phyloP scores from a whole-genome alignment of 805 yeast species.

The Yarrowia divulgata region DNA sequence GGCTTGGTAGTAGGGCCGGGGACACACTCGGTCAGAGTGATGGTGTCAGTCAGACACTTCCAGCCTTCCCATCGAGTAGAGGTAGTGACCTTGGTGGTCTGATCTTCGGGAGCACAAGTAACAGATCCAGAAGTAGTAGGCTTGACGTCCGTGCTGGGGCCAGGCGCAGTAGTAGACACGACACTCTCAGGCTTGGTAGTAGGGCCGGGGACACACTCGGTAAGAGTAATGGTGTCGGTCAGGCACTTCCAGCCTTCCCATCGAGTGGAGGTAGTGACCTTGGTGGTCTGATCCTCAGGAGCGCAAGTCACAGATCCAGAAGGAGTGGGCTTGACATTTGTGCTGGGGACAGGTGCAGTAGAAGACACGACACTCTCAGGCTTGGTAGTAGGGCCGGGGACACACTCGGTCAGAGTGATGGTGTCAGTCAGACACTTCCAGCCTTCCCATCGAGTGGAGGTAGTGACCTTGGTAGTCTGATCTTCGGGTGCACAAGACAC shows the following conservation, averaged over 20 bases:
- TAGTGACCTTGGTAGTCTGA: background rate
- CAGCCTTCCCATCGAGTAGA: conserved; percentile 1
- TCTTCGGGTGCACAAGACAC: conserved; percentile 13
- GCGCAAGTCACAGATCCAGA: background rate
- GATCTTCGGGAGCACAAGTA: background rate
- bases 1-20: background rate
- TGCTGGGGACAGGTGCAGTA: no score
- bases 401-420: background rate
- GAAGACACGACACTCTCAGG: background rate
- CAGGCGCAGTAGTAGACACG: no score
- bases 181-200: conserved; percentile 10
- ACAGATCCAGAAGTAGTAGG: background rate
- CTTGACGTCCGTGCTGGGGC: background rate
- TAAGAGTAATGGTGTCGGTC: conserved; percentile 7
- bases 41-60: background rate
- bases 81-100: background rate
- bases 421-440: conserved; percentile 6
- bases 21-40: background rate
- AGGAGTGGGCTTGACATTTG: background rate
- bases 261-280: background rate
- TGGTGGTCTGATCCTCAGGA: conserved; percentile 4
- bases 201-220: background rate
- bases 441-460: conserved; percentile 1
- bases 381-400: conserved; percentile 1
- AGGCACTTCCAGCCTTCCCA: background rate